phyloP scores from a whole-genome alignment of 495 filamentous ascomycete species.

The Podospora anserina region DNA sequence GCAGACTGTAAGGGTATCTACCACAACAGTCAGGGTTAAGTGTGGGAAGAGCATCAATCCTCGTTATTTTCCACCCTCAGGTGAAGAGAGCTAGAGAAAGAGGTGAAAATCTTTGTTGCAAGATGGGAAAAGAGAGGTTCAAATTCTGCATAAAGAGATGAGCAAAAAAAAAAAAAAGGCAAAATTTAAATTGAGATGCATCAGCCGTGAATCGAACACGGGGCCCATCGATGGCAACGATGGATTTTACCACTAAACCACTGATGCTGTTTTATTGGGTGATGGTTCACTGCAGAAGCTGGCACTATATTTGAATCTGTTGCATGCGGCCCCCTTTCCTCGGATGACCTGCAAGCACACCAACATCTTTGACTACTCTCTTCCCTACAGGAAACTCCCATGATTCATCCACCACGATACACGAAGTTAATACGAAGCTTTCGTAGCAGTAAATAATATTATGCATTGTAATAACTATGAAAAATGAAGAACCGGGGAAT shows the following conservation, averaged over 20 bases:
- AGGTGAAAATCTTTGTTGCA: no score
- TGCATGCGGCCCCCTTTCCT: no score
- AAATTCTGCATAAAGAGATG: no score
- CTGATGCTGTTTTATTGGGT: slow-evolving; percentile 25
- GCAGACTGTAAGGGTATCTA: background rate
- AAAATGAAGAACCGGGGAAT: background rate
- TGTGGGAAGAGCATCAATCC: no score
- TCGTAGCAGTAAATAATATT: background rate
- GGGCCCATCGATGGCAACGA: slow-evolving; percentile 54
- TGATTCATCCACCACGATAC: background rate
- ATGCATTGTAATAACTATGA: background rate
- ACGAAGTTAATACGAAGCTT: background rate
- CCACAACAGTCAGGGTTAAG: background rate
- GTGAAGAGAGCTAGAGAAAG: no score
- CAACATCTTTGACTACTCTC: no score
- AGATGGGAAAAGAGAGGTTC: no score
- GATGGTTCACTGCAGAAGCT: background rate
- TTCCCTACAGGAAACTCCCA: no score
- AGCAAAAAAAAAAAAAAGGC: no score
- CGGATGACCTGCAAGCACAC: no score
- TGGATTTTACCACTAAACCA: slow-evolving; percentile 55
- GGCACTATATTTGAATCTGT: background rate
- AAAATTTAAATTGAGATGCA: slow-evolving; percentile 21
- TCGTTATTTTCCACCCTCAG: no score
- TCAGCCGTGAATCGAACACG: slow-evolving; percentile 52